Conservation (phyloP, 208 protist species). For the Acanthamoeba castellanii region DNA sequence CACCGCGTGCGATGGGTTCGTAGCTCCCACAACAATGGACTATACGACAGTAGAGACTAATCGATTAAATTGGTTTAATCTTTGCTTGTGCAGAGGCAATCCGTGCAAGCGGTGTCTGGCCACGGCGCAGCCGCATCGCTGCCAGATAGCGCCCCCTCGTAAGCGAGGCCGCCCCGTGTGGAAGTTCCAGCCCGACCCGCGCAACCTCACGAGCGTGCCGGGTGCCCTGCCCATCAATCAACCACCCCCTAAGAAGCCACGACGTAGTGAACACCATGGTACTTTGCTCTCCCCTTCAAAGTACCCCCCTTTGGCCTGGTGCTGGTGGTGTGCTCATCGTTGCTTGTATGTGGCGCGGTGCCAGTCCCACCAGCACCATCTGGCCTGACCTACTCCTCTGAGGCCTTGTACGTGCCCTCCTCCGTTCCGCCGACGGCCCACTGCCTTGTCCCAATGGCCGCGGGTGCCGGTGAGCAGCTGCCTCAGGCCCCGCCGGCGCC, state of each 20-base stretch:
- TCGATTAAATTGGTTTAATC: neutral
- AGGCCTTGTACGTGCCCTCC: neutral
- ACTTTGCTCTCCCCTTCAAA: no score
- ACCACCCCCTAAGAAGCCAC: neutral
- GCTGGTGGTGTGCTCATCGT: no score
- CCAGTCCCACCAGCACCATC: no score
- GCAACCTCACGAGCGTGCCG: neutral
- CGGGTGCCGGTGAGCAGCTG: no score
- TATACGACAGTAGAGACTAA: neutral
- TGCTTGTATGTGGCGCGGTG: no score
- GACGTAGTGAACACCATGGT: neutral
- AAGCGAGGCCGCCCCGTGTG: neutral
- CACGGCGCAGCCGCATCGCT: neutral
- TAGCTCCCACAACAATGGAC: neutral
- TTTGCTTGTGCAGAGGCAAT: neutral
- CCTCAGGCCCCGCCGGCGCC: no score
- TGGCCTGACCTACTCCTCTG: no score
- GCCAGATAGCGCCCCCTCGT: neutral
- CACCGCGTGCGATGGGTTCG: slow-evolving; percentile 23
- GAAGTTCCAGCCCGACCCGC: slow-evolving; percentile 39
- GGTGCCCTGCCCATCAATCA: neutral
- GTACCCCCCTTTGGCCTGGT: no score
- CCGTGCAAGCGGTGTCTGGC: slow-evolving; percentile 43
- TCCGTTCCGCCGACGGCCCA: neutral
- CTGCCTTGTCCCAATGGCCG: neutral